Evolutionary conservation across 192 early-diverging fungal species (phyloP).

Genomic region (Umbelopsis isabellina): DNA sequence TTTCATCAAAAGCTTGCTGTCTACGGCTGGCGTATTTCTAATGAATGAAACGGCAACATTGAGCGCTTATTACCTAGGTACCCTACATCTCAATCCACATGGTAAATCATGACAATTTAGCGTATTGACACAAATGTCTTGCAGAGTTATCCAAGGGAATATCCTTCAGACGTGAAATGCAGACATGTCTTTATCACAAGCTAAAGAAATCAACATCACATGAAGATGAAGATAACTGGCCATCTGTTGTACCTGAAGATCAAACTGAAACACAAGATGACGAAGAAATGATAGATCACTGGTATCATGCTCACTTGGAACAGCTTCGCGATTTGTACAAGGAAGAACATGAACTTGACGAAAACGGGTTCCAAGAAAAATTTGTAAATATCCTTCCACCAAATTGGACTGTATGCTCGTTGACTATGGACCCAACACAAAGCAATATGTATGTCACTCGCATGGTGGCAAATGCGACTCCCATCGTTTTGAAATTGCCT

Average conservation of each 20-base stretch:
- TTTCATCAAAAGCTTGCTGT: constrained; percentile 28
- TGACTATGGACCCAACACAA: constrained; percentile 71
- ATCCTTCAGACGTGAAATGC: constrained; percentile 65
- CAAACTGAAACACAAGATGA: constrained; percentile 13
- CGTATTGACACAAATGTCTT: too few relatives aligned
- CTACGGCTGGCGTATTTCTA: not conserved
- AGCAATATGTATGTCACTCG: constrained; percentile 76
- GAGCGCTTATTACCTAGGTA: constrained; percentile 57
- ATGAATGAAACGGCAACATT: constrained; percentile 34
- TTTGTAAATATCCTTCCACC: constrained; percentile 65
- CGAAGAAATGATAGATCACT: constrained; percentile 8
- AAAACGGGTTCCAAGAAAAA: constrained; percentile 46
- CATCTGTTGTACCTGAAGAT: not conserved
- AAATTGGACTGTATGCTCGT: constrained; percentile 76
- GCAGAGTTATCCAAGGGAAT: constrained; percentile 66
- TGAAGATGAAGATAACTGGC: constrained; percentile 22
- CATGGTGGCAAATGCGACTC: constrained; percentile 46
- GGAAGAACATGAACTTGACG: constrained; percentile 41
- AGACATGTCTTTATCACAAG: constrained; percentile 51
- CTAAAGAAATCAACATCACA: constrained; percentile 23
- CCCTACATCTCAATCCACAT: not conserved
- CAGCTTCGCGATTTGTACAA: constrained; percentile 41
- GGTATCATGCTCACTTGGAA: constrained; percentile 29
- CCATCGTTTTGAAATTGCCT: constrained; percentile 74
- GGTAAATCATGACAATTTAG: not conserved